Percentiles rank a stretch among this genome's conserved stretches.
These are phyloP conservation scores for Wolfiporia cocos DNA, from an alignment of 1,284 basidiomycete genomes.

Conservation along the genomic window DNA sequence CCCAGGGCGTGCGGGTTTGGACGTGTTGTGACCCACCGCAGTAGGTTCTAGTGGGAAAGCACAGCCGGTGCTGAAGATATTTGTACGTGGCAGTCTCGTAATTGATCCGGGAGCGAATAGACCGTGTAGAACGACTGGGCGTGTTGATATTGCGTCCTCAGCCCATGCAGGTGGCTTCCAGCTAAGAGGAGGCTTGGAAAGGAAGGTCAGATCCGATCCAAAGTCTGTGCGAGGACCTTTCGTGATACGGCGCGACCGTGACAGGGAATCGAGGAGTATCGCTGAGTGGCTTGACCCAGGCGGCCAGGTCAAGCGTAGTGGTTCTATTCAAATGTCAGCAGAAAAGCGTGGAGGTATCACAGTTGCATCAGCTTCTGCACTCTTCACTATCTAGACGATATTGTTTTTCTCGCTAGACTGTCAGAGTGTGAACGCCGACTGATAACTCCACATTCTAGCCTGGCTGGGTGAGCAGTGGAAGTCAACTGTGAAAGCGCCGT, in stretches of 20 bases:
- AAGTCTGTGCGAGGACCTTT: neutral
- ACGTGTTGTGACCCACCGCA: constrained; percentile 1
- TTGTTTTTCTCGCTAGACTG: too few relatives aligned
- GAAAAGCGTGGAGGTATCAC: too few relatives aligned
- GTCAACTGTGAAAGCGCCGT: too few relatives aligned
- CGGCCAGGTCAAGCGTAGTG: too few relatives aligned
- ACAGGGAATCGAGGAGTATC: too few relatives aligned
- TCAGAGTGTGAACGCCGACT: too few relatives aligned
- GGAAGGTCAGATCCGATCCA: constrained; percentile 3
- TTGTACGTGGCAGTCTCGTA: constrained; percentile 7
- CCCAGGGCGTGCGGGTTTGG: constrained; percentile 4
- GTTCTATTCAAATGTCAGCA: too few relatives aligned
- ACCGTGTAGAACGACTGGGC: neutral
- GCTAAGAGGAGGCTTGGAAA: constrained; percentile 7
- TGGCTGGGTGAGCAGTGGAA: too few relatives aligned
- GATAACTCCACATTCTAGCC: too few relatives aligned
- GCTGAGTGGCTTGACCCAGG: neutral
- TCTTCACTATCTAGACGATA: constrained; percentile 3
- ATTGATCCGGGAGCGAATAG: constrained; percentile 4
- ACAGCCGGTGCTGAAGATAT: neutral
- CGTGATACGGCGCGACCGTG: too few relatives aligned
- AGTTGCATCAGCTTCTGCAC: neutral
- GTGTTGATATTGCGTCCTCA: neutral
- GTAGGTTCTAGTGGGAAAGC: constrained; percentile 8
- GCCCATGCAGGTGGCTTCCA: neutral